These are phyloP conservation scores for Xylaria longipes DNA, from an alignment of 495 filamentous ascomycete species.

Conservation along the genomic window DNA sequence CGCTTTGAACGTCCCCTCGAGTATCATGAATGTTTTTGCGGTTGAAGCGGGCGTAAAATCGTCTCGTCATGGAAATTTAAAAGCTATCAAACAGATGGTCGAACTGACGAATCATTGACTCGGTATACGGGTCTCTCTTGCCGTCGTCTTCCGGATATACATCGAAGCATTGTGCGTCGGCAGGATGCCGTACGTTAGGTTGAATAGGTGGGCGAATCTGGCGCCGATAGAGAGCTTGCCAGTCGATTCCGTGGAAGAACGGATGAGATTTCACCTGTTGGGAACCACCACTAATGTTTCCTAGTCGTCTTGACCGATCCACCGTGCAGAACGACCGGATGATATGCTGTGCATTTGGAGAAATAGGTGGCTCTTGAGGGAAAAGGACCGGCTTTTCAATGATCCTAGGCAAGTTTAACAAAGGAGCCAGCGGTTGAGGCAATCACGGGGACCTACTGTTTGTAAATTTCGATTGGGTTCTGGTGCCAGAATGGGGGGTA, in stretches of 20 bases:
- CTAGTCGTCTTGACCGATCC: slow-evolving; percentile 83
- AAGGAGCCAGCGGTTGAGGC: slow-evolving; percentile 7
- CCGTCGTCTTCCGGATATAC: slow-evolving; percentile 72
- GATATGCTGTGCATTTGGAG: slow-evolving; percentile 78
- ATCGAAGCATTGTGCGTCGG: slow-evolving; percentile 90
- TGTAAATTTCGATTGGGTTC: slow-evolving; percentile 96
- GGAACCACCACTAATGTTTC: slow-evolving; percentile 86
- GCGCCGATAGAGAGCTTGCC: slow-evolving; percentile 80
- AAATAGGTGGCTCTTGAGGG: slow-evolving; percentile 67
- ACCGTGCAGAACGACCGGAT: slow-evolving; percentile 87
- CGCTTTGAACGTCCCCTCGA: neutral
- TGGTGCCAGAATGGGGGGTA: slow-evolving; percentile 98
- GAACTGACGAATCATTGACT: slow-evolving; percentile 74
- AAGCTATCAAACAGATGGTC: slow-evolving; percentile 84
- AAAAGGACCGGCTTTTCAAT: slow-evolving; percentile 76
- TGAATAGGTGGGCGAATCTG: slow-evolving; percentile 82
- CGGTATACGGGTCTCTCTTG: slow-evolving; percentile 67
- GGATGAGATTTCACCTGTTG: slow-evolving; percentile 82
- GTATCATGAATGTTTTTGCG: neutral
- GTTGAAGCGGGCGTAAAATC: slow-evolving; percentile 4
- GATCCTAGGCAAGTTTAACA: slow-evolving; percentile 57
- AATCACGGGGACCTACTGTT: slow-evolving; percentile 62
- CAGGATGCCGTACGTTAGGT: slow-evolving; percentile 77
- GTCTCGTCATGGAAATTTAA: slow-evolving; percentile 43
- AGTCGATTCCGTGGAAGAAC: slow-evolving; percentile 84